Conservation (phyloP, 495 filamentous ascomycete species). For the Penicillium coffeae region DNA sequence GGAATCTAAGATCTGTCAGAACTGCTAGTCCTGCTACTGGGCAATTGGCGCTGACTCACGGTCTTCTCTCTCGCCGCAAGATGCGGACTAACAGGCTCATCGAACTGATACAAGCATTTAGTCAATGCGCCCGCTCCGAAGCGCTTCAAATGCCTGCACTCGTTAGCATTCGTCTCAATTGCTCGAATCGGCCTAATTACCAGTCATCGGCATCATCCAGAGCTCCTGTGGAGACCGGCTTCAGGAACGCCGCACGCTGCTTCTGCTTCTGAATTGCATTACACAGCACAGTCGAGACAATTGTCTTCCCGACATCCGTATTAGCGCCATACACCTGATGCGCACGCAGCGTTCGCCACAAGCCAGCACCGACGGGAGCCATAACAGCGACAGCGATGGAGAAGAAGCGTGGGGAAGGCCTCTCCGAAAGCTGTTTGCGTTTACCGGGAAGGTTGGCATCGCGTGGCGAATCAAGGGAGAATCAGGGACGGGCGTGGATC, state of each 20-base stretch:
- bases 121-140: constrained; percentile 51
- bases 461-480: constrained; percentile 13
- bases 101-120: constrained; percentile 63
- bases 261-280: constrained; percentile 49
- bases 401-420: constrained; percentile 1
- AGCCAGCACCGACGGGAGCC: constrained; percentile 40
- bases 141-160: constrained; percentile 51
- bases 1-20: constrained; percentile 31
- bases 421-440: constrained; percentile 6
- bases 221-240: constrained; percentile 73
- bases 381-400: constrained; percentile 13
- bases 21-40: not conserved
- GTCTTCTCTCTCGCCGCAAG: constrained; percentile 52
- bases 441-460: constrained; percentile 11
- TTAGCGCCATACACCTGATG: constrained; percentile 77
- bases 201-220: constrained; percentile 61
- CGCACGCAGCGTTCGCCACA: constrained; percentile 60
- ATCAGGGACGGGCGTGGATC: not conserved
- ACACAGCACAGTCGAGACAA: constrained; percentile 67
- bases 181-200: constrained; percentile 29
- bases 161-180: not conserved
- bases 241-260: constrained; percentile 59
- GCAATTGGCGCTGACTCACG: constrained; percentile 9
- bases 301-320: constrained; percentile 76
- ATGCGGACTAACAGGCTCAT: constrained; percentile 69